Conservation (phyloP, 2,329 filamentous ascomycete genomes). For the Colletotrichum musae region DNA sequence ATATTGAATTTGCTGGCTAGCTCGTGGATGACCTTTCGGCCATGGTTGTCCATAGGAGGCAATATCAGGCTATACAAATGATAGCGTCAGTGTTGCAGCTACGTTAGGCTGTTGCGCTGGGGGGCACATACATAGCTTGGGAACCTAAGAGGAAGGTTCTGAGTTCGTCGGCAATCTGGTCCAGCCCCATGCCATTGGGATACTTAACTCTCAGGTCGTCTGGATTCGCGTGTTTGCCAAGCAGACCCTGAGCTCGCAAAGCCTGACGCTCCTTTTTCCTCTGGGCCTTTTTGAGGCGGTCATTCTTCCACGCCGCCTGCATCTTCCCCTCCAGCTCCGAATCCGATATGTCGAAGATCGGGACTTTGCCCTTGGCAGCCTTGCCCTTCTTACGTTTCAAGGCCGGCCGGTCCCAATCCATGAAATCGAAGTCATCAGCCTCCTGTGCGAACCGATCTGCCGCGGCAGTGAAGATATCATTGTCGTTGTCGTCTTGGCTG, state of each 20-base stretch:
- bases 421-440: constrained; percentile 83
- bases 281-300: constrained; percentile 79
- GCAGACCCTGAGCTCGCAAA: constrained; percentile 74
- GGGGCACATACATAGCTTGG: constrained; percentile 28
- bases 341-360: constrained; percentile 72
- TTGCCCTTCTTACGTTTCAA: constrained; percentile 74
- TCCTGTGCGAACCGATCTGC: constrained; percentile 43
- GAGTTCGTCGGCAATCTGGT: constrained; percentile 81
- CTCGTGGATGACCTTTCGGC: constrained; percentile 85
- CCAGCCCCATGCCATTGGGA: constrained; percentile 77
- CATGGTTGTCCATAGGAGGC: constrained; percentile 86
- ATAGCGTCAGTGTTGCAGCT: not conserved
- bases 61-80: constrained; percentile 72
- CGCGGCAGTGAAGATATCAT: constrained; percentile 31
- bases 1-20: constrained; percentile 82
- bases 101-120: not conserved
- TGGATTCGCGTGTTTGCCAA: constrained; percentile 71
- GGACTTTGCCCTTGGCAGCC: constrained; percentile 68
- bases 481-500: constrained; percentile 13
- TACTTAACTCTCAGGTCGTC: constrained; percentile 80
- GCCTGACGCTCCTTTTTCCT: constrained; percentile 80
- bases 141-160: constrained; percentile 76
- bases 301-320: constrained; percentile 73
- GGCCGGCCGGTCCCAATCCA: constrained; percentile 84
- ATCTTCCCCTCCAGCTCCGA: constrained; percentile 76